A percentile compares a stretch with the other conserved stretches of the same genome.
These are phyloP conservation scores for Lathyrus aphaca DNA, from an alignment of 306 rosid species.

Conservation along the genomic window DNA sequence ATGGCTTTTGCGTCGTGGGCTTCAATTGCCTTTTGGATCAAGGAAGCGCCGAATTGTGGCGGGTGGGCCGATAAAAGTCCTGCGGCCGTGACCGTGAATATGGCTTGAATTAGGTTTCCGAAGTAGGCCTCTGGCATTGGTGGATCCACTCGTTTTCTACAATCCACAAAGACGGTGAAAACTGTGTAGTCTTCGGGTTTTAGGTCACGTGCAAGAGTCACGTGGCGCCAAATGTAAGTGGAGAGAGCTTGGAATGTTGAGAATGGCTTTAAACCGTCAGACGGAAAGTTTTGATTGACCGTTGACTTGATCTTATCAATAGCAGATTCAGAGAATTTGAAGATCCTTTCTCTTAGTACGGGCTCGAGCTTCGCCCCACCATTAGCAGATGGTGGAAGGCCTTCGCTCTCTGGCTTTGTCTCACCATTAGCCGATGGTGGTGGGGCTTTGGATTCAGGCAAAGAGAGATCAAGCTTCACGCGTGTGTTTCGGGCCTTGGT, in stretches of 20 bases:
- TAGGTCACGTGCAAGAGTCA: constrained; percentile 69
- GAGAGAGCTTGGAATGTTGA: constrained; percentile 91
- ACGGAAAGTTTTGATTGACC: constrained; percentile 49
- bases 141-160: constrained; percentile 82
- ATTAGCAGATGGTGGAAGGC: neutral
- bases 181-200: constrained; percentile 90
- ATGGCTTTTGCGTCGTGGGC: constrained; percentile 60
- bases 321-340: constrained; percentile 78
- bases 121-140: constrained; percentile 87
- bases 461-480: constrained; percentile 74
- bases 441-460: constrained; percentile 58
- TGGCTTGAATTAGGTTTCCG: constrained; percentile 89
- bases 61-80: constrained; percentile 63
- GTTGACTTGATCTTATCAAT: constrained; percentile 80
- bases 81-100: constrained; percentile 71
- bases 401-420: constrained; percentile 32
- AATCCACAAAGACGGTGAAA: constrained; percentile 89
- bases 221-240: constrained; percentile 88
- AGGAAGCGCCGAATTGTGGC: constrained; percentile 63
- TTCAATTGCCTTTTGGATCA: constrained; percentile 73
- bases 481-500: constrained; percentile 81
- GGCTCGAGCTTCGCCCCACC: constrained; percentile 29
- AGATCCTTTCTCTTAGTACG: constrained; percentile 61
- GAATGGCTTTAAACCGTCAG: constrained; percentile 75
- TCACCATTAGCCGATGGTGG: constrained; percentile 40